phyloP scores from a whole-genome alignment of 2,329 filamentous ascomycete genomes.

The Scolecobasidium constrictum region DNA sequence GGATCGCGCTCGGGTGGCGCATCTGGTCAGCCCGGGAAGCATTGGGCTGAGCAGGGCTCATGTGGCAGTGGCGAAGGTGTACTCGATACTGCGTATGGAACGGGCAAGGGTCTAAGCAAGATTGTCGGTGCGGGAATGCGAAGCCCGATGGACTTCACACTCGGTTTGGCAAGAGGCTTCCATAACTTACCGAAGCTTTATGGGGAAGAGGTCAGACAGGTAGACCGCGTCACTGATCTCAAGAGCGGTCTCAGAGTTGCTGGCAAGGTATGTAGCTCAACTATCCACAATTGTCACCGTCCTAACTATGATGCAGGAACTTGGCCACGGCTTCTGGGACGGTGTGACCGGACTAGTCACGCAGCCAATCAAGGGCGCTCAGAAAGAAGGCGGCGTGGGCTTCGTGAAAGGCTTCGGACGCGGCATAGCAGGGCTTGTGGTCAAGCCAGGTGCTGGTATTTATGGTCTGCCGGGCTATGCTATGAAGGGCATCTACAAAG shows the following conservation, averaged over 20 bases:
- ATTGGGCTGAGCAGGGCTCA: constrained; percentile 2
- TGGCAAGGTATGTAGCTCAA: constrained; percentile 41
- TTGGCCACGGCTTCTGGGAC: constrained; percentile 66
- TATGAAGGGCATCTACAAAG: constrained; percentile 71
- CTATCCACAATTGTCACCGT: constrained; percentile 5
- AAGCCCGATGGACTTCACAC: constrained; percentile 73
- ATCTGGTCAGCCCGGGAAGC: background rate
- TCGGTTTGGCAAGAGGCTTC: constrained; percentile 76
- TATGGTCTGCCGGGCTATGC: constrained; percentile 64
- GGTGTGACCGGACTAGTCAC: constrained; percentile 72
- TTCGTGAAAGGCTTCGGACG: constrained; percentile 73
- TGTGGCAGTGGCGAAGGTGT: background rate
- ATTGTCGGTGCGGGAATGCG: constrained; percentile 67
- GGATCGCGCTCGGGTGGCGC: background rate
- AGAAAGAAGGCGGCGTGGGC: constrained; percentile 54
- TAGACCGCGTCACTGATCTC: constrained; percentile 68
- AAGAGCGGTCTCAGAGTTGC: constrained; percentile 67
- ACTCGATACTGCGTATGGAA: constrained; percentile 51
- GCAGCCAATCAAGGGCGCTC: constrained; percentile 61
- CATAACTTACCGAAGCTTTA: constrained; percentile 80
- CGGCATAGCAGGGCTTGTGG: constrained; percentile 67
- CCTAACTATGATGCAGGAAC: constrained; percentile 37
- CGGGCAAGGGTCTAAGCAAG: constrained; percentile 57
- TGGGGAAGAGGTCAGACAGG: constrained; percentile 69
- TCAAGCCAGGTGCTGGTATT: constrained; percentile 66